phyloP scores from a whole-genome alignment of 805 yeast genomes.

The Ogataea dorogensis region DNA sequence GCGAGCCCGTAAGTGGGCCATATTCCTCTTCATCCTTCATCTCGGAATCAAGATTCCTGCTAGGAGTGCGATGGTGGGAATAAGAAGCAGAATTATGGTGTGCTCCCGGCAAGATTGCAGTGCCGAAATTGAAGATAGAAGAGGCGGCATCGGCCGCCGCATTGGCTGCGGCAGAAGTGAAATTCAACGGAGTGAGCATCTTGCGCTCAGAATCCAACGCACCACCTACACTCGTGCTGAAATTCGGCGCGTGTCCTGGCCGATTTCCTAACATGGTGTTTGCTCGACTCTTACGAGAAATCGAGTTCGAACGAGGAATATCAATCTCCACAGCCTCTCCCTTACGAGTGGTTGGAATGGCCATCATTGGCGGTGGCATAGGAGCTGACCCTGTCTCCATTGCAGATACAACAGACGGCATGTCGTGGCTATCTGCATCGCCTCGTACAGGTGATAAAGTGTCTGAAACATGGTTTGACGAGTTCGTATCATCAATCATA shows the following conservation, averaged over 20 bases:
- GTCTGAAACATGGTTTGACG: constrained; percentile 20
- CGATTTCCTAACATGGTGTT: constrained; percentile 18
- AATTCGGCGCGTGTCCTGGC: constrained; percentile 13
- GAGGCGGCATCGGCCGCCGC: constrained; percentile 32
- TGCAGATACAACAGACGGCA: constrained; percentile 9
- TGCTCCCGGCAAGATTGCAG: constrained; percentile 16
- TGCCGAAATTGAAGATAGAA: constrained; percentile 31
- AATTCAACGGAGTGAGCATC: constrained; percentile 22
- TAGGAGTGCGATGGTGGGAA: constrained; percentile 5
- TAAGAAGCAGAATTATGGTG: constrained; percentile 1
- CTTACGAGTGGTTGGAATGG: constrained; percentile 76
- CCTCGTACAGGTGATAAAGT: constrained; percentile 17
- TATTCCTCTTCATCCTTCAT: constrained; percentile 11
- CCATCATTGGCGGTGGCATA: constrained; percentile 66
- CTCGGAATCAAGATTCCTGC: constrained; percentile 1
- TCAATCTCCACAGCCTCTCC: constrained; percentile 81
- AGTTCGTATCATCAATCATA: constrained; percentile 36
- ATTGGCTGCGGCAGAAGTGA: constrained; percentile 28
- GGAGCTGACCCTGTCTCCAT: constrained; percentile 36
- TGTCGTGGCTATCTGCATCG: constrained; percentile 15
- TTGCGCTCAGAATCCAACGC: constrained; percentile 13
- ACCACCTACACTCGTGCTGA: constrained; percentile 1
- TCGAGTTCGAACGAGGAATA: constrained; percentile 29
- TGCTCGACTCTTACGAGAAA: constrained; percentile 27
- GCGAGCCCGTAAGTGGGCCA: constrained; percentile 14